Conservation (phyloP, 768 basidiomycete genomes). For the Coprinopsis cinerea region DNA sequence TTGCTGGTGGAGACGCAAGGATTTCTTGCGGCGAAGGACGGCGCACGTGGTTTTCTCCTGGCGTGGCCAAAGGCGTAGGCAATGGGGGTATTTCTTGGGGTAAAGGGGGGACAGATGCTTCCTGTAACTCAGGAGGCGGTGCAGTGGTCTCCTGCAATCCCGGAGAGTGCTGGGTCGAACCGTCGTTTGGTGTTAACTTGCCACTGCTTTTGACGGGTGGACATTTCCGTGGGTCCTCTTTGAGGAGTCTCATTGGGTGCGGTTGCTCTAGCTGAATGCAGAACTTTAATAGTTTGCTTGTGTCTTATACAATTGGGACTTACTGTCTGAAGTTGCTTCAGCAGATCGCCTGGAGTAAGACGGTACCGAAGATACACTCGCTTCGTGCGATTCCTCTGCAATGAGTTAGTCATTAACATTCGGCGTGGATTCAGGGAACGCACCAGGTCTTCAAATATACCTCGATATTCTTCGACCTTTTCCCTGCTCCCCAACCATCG, state of each 20-base stretch:
- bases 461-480: constrained; percentile 41
- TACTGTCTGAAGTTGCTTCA: constrained; percentile 58
- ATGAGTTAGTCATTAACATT: constrained; percentile 1
- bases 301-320: constrained; percentile 12
- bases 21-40: too few species aligned
- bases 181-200: too few species aligned
- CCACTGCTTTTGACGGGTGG: constrained; percentile 22
- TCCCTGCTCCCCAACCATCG: constrained; percentile 58
- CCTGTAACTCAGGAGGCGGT: too few species aligned
- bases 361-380: constrained; percentile 52
- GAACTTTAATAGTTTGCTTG: too few species aligned
- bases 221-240: constrained; percentile 35
- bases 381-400: constrained; percentile 34
- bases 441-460: constrained; percentile 41
- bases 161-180: too few species aligned
- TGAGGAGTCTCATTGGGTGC: constrained; percentile 55
- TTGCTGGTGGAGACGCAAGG: too few species aligned
- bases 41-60: too few species aligned
- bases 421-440: constrained; percentile 12
- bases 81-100: too few species aligned
- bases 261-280: too few species aligned
- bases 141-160: too few species aligned
- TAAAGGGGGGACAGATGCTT: too few species aligned
- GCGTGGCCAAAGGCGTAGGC: too few species aligned
- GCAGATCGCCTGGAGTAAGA: constrained; percentile 47